Conservation (phyloP, 306 rosid species). For the Ochetophila trinervis region DNA sequence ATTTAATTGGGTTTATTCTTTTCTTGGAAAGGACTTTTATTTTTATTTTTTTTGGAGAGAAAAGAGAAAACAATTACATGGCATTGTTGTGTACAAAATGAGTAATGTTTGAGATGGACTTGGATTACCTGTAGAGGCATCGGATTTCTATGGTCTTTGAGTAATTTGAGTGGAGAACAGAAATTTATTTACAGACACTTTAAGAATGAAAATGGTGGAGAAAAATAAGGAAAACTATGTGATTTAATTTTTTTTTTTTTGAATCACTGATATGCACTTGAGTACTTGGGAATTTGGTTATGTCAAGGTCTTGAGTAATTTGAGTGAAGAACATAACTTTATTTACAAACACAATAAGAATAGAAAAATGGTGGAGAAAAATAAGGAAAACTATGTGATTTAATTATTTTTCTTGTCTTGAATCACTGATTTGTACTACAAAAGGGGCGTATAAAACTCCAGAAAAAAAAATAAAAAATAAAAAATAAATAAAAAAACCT, state of each 20-base stretch:
- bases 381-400: constrained; percentile 20
- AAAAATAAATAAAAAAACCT: constrained; percentile 59
- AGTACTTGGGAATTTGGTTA: no score
- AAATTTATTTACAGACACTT: no score
- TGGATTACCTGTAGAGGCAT: constrained; percentile 21
- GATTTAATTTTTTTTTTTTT: neutral
- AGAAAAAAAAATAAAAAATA: no score
- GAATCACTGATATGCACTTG: constrained; percentile 22
- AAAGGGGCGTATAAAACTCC: constrained; percentile 17
- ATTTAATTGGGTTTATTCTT: constrained; percentile 27
- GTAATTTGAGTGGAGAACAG: no score
- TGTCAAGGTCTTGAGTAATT: no score
- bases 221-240: constrained; percentile 14
- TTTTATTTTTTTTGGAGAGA: no score
- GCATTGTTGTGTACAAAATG: constrained; percentile 11
- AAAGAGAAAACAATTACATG: neutral
- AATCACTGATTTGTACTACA: constrained; percentile 36
- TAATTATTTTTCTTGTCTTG: neutral
- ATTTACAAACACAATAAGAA: no score
- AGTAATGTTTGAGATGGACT: constrained; percentile 15
- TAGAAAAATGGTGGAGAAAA: neutral
- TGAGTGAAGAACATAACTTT: no score
- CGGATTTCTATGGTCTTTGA: constrained; percentile 11
- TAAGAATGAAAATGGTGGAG: neutral
- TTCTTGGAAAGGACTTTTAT: constrained; percentile 34